phyloP scores from a whole-genome alignment of 1,284 basidiomycete genomes.

The Somion occarium region DNA sequence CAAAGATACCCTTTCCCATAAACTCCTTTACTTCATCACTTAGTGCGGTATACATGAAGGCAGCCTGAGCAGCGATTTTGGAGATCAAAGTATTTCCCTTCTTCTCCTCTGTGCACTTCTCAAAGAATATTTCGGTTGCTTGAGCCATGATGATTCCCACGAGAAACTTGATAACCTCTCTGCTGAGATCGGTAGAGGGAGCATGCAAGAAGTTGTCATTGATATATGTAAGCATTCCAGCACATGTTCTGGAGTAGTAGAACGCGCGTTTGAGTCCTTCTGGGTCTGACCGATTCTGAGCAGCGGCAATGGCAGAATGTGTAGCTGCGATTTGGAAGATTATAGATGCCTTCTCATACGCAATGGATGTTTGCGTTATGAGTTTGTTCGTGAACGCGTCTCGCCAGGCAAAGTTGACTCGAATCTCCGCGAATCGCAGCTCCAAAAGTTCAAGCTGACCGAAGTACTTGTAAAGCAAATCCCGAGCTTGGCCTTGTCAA shows the following conservation, averaged over 20 bases:
- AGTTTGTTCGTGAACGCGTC: constrained; percentile 95
- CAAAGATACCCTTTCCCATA: constrained; percentile 92
- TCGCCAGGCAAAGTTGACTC: constrained; percentile 93
- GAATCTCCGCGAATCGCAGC: constrained; percentile 93
- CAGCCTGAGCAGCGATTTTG: constrained; percentile 85
- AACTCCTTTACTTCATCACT: constrained; percentile 94
- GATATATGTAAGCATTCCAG: constrained; percentile 98
- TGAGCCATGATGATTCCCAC: constrained; percentile 86
- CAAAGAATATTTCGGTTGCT: constrained; percentile 94
- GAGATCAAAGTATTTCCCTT: constrained; percentile 77
- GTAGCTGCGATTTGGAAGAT: constrained; percentile 96
- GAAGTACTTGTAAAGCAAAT: constrained; percentile 98
- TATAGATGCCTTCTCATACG: constrained; percentile 97
- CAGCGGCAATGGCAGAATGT: constrained; percentile 84
- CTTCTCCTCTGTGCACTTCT: constrained; percentile 91
- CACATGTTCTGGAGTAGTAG: constrained; percentile 87
- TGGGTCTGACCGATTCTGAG: constrained; percentile 80
- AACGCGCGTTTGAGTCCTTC: constrained; percentile 96
- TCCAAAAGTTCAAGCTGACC: constrained; percentile 98
- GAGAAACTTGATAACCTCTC: constrained; percentile 92
- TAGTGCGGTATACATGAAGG: constrained; percentile 74
- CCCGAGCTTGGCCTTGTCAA: constrained; percentile 55
- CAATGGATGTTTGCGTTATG: constrained; percentile 93
- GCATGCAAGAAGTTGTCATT: constrained; percentile 99
- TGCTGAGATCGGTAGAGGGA: constrained; percentile 92